Evolutionary conservation across 257 asterid genomes (phyloP).

Genomic region (Solanum piurae): DNA sequence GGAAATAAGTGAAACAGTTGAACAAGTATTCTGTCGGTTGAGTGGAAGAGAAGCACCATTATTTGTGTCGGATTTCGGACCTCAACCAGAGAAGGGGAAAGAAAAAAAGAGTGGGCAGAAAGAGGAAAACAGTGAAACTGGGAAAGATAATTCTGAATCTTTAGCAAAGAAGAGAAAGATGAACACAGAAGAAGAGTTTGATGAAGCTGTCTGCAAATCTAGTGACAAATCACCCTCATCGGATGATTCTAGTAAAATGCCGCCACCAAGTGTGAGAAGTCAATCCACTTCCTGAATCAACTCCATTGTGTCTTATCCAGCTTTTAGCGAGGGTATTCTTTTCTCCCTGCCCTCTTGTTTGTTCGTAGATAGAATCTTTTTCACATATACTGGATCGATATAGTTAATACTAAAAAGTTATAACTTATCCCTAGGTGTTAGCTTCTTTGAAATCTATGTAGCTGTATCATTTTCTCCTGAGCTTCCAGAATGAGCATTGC

Average conservation of each 20-base stretch:
- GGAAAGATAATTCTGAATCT: constrained; percentile 25
- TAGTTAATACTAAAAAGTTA: neutral
- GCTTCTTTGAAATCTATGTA: neutral
- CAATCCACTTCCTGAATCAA: neutral
- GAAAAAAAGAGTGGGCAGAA: constrained; percentile 11
- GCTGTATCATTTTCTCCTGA: neutral
- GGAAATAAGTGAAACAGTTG: constrained; percentile 78
- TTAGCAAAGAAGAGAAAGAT: constrained; percentile 64
- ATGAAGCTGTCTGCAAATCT: constrained; percentile 22
- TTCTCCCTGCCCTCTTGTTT: neutral
- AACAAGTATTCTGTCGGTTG: constrained; percentile 75
- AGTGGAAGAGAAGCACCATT: constrained; percentile 89
- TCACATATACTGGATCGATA: neutral
- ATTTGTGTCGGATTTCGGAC: constrained; percentile 31
- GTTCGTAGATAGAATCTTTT: neutral
- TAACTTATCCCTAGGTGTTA: neutral
- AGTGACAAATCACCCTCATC: neutral
- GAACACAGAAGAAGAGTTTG: constrained; percentile 31
- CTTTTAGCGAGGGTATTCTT: neutral
- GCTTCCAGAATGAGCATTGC: neutral
- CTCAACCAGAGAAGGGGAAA: constrained; percentile 42
- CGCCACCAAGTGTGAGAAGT: constrained; percentile 9
- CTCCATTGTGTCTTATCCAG: neutral
- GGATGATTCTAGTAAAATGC: constrained; percentile 18
- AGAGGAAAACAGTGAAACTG: constrained; percentile 2